These are phyloP conservation scores for Sphaerulina musiva DNA, from an alignment of 2,329 filamentous ascomycete genomes.

Conservation along the genomic window DNA sequence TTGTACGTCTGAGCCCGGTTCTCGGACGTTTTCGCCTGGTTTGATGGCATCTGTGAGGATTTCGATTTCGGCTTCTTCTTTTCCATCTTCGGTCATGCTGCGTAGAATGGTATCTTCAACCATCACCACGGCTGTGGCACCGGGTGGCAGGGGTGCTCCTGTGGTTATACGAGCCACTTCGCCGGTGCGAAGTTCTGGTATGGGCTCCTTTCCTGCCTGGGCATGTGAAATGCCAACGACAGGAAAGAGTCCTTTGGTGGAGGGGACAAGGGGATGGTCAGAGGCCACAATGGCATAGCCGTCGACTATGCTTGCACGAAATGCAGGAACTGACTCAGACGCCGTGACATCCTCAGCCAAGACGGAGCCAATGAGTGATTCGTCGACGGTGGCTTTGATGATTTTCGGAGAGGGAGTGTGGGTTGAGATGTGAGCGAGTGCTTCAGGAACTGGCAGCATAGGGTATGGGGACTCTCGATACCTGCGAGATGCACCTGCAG, in stretches of 20 bases:
- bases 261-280: slow-evolving; percentile 39
- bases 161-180: slow-evolving; percentile 89
- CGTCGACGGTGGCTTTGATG: slow-evolving; percentile 55
- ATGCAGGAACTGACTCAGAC: slow-evolving; percentile 79
- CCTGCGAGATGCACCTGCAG: slow-evolving; percentile 57
- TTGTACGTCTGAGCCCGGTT: slow-evolving; percentile 80
- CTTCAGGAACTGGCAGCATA: slow-evolving; percentile 81
- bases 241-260: slow-evolving; percentile 72
- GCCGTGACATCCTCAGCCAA: slow-evolving; percentile 78
- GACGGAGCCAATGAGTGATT: slow-evolving; percentile 64
- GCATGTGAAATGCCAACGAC: slow-evolving; percentile 85
- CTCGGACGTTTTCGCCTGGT: slow-evolving; percentile 79
- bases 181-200: slow-evolving; percentile 59
- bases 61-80: slow-evolving; percentile 81
- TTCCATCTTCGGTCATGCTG: slow-evolving; percentile 67
- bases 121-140: slow-evolving; percentile 89
- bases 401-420: slow-evolving; percentile 61
- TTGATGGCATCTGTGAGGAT: slow-evolving; percentile 72
- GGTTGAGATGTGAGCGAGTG: slow-evolving; percentile 63
- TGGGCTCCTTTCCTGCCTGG: slow-evolving; percentile 58
- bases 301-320: slow-evolving; percentile 92
- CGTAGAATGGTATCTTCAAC: slow-evolving; percentile 85
- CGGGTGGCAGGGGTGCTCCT: slow-evolving; percentile 79
- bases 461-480: slow-evolving; percentile 84
- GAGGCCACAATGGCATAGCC: slow-evolving; percentile 77